Conservation (phyloP, 2,329 filamentous ascomycete species). For the Exophiala dermatitidis region DNA sequence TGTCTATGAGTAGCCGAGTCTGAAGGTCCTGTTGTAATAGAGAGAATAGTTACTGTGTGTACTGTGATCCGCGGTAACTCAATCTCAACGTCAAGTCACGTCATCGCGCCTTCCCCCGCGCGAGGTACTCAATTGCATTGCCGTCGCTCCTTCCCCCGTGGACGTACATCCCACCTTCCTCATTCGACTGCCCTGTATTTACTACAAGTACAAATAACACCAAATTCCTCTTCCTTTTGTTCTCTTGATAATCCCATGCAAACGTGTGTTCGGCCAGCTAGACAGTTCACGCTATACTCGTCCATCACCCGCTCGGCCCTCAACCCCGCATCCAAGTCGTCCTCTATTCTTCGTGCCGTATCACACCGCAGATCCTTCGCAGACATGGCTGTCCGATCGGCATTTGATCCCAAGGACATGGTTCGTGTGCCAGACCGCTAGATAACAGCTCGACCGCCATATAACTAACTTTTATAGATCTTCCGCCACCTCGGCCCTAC, state of each 20-base stretch:
- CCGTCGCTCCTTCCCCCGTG: background rate
- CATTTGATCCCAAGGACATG: slow-evolving; percentile 25
- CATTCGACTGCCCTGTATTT: background rate
- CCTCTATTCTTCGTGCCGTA: background rate
- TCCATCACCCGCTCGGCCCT: background rate
- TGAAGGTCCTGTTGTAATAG: too few species aligned
- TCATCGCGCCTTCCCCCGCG: background rate
- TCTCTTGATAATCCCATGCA: background rate
- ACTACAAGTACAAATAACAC: background rate
- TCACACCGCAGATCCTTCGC: background rate
- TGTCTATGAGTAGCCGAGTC: too few species aligned
- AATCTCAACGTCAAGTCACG: slow-evolving; percentile 6
- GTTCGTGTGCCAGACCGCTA: background rate
- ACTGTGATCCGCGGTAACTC: background rate
- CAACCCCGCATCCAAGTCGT: background rate
- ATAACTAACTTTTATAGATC: slow-evolving; percentile 36
- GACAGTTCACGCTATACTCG: background rate
- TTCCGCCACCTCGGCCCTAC: slow-evolving; percentile 58
- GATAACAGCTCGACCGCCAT: background rate
- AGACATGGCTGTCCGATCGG: slow-evolving; percentile 22
- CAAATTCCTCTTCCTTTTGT: background rate
- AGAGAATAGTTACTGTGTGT: background rate
- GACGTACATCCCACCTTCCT: background rate
- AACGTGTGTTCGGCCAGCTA: background rate
- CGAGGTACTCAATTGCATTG: background rate